These are phyloP conservation scores for Naematelia encephala DNA, from an alignment of 768 basidiomycete species.

Conservation along the genomic window DNA sequence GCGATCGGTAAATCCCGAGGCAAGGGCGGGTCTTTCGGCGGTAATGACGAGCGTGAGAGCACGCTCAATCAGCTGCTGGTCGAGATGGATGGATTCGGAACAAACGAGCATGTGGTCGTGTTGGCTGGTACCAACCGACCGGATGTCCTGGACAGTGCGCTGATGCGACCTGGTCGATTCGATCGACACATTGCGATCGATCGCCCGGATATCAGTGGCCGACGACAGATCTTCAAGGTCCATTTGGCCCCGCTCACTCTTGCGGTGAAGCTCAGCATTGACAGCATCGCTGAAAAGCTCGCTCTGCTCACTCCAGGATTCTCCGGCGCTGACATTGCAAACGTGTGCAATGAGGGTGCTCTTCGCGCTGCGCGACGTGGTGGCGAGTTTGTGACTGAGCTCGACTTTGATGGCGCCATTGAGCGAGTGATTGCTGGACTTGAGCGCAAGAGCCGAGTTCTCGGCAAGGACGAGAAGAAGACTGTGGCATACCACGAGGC, in stretches of 20 bases:
- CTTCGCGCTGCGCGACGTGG: conserved; percentile 85
- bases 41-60: conserved; percentile 96
- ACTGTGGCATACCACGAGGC: conserved; percentile 99
- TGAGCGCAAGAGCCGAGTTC: conserved; percentile 89
- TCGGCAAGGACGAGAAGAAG: conserved; percentile 95
- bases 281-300: conserved; percentile 77
- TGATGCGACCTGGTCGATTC: conserved; percentile 96
- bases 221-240: conserved; percentile 89
- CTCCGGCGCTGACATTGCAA: conserved; percentile 97
- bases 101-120: conserved; percentile 93
- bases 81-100: conserved; percentile 99
- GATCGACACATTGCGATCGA: conserved; percentile 95
- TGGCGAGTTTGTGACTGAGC: conserved; percentile 71
- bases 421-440: conserved; percentile 96
- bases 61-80: conserved; percentile 96
- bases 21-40: conserved; percentile 73
- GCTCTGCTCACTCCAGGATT: conserved; percentile 96
- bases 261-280: conserved; percentile 45
- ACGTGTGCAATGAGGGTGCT: conserved; percentile 97
- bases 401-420: conserved; percentile 94
- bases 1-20: conserved; percentile 94
- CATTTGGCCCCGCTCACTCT: conserved; percentile 83
- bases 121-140: conserved; percentile 95
- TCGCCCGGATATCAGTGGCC: conserved; percentile 87
- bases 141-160: conserved; percentile 90